Conservation (phyloP, 2,329 filamentous ascomycete genomes). For the Dendrostoma leiphaemia region DNA sequence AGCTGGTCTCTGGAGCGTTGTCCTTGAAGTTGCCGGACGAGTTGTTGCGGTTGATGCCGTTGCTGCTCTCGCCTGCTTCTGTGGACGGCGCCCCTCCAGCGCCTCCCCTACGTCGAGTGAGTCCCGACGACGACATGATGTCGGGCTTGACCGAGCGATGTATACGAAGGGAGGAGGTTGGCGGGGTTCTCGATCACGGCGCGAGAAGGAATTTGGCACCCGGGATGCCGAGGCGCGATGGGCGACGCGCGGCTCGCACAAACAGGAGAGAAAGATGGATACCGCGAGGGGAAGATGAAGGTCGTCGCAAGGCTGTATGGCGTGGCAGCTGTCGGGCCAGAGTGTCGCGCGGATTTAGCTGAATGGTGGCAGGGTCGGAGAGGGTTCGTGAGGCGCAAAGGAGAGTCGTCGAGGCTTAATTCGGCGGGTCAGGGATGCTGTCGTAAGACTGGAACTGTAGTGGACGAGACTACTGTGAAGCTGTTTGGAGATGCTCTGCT, state of each 20-base stretch:
- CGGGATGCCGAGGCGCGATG: background rate
- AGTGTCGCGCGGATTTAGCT: background rate
- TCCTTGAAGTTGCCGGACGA: slow-evolving; percentile 53
- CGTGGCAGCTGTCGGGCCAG: too few relatives aligned
- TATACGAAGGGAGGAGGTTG: background rate
- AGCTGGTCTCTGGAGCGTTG: slow-evolving; percentile 71
- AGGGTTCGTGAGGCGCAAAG: background rate
- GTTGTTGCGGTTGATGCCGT: slow-evolving; percentile 54
- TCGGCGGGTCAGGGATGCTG: background rate
- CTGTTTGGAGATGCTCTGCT: too few relatives aligned
- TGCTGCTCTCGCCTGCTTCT: slow-evolving; percentile 51
- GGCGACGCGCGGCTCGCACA: background rate
- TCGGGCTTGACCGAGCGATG: background rate
- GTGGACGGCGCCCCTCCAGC: slow-evolving; percentile 53
- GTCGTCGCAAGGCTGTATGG: too few relatives aligned
- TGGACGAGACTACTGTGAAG: too few relatives aligned
- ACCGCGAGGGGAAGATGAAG: background rate
- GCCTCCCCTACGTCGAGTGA: slow-evolving; percentile 68
- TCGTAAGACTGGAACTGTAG: background rate
- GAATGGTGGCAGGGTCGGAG: background rate
- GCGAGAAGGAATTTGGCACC: background rate
- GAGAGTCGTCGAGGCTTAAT: background rate
- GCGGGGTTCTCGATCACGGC: background rate
- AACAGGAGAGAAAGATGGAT: background rate
- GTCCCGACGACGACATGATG: slow-evolving; percentile 42